These are phyloP conservation scores for Xylaria cubensis DNA, from an alignment of 495 filamentous ascomycete species.

Conservation along the genomic window DNA sequence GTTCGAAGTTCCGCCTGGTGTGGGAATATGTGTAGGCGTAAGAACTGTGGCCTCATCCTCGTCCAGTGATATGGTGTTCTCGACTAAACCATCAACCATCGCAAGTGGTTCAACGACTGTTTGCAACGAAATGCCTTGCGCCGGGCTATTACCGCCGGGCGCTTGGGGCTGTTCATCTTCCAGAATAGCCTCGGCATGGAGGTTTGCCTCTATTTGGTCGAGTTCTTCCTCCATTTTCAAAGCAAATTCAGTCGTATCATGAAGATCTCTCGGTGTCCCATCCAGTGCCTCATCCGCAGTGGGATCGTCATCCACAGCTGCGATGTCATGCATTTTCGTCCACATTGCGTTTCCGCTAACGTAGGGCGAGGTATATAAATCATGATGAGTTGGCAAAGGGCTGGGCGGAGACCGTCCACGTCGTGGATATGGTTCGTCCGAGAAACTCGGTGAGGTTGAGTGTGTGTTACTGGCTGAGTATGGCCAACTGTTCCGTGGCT, in stretches of 20 bases:
- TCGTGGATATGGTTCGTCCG: slow-evolving; percentile 43
- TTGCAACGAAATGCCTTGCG: slow-evolving; percentile 27
- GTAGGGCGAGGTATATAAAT: slow-evolving; percentile 35
- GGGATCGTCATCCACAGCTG: slow-evolving; percentile 27
- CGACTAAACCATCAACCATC: slow-evolving; percentile 21
- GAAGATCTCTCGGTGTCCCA: slow-evolving; percentile 31
- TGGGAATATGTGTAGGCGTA: slow-evolving; percentile 6
- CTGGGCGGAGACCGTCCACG: slow-evolving; percentile 56
- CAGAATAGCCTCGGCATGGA: slow-evolving; percentile 15
- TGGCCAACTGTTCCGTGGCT: slow-evolving; percentile 44
- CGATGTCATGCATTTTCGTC: slow-evolving; percentile 36
- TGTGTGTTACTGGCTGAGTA: slow-evolving; percentile 37
- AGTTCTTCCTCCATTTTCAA: slow-evolving; percentile 32
- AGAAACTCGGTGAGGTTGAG: slow-evolving; percentile 32
- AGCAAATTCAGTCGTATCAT: slow-evolving; percentile 22
- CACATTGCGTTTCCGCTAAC: slow-evolving; percentile 31
- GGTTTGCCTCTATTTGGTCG: slow-evolving; percentile 29
- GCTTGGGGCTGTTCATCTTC: slow-evolving; percentile 29
- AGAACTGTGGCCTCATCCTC: slow-evolving; percentile 25
- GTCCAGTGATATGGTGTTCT: slow-evolving; percentile 22
- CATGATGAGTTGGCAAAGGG: slow-evolving; percentile 49
- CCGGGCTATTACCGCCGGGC: slow-evolving; percentile 32
- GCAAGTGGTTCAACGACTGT: slow-evolving; percentile 18
- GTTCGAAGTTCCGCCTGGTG: not conserved
- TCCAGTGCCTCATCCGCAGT: slow-evolving; percentile 32